These are phyloP conservation scores for Pythium pectinolyticum DNA, from an alignment of 352 stramenopile genomes.

Conservation along the genomic window DNA sequence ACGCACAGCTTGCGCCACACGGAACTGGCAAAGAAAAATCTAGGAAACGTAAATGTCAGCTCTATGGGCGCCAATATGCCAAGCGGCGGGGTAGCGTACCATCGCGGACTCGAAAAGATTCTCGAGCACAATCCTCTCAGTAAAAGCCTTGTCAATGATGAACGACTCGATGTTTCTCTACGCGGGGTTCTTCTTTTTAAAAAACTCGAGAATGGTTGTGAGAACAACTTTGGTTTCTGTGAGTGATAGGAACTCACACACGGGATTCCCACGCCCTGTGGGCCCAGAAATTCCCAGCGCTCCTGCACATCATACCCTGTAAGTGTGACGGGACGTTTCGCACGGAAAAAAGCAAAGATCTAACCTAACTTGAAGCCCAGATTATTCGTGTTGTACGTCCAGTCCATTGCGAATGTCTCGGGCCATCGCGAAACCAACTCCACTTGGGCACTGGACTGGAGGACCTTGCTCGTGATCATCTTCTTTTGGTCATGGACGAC, in stretches of 20 bases:
- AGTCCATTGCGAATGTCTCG: too few species aligned
- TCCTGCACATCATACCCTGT: too few species aligned
- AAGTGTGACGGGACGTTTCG: too few species aligned
- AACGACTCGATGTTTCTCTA: conserved; percentile 3
- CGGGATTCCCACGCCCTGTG: conserved; percentile 11
- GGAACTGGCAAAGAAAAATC: conserved; percentile 19
- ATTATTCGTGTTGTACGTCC: too few species aligned
- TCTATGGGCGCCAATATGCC: neutral
- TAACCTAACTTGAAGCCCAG: too few species aligned
- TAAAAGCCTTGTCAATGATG: conserved; percentile 24
- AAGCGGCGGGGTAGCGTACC: neutral
- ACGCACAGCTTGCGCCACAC: neutral
- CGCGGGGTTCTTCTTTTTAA: conserved; percentile 8
- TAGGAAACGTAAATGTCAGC: neutral
- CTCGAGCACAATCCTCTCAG: conserved; percentile 1
- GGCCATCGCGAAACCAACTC: too few species aligned
- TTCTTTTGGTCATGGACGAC: too few species aligned
- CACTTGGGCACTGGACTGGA: too few species aligned
- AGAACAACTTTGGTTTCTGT: conserved; percentile 11
- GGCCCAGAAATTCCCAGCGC: too few species aligned
- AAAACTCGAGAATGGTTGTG: conserved; percentile 4
- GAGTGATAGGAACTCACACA: conserved; percentile 21
- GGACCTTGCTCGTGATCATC: too few species aligned
- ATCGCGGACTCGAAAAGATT: neutral
- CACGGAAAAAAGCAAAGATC: too few species aligned